A percentile compares a stretch with the other conserved stretches of the same genome.
Evolutionary conservation across 2,329 filamentous ascomycete species (phyloP).

Genomic region (Aurifilum marmelostoma): DNA sequence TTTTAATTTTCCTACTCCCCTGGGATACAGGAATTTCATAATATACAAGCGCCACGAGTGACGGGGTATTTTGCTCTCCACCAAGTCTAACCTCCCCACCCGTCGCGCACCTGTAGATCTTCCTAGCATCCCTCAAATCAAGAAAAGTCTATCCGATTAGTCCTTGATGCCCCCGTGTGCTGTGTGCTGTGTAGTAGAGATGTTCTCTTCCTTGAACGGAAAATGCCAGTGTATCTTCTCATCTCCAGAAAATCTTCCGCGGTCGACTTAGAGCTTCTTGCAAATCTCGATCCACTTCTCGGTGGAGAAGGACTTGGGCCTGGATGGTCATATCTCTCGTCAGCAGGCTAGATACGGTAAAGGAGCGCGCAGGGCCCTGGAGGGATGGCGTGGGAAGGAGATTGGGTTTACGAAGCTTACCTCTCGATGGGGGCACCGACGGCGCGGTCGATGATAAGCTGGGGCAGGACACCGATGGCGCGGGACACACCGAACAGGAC

Average conservation of each 20-base stretch:
- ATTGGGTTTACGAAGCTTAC: slow-evolving; percentile 34
- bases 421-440: slow-evolving; percentile 96
- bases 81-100: slow-evolving; percentile 26
- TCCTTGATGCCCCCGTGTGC: slow-evolving; percentile 34
- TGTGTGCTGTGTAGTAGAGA: slow-evolving; percentile 31
- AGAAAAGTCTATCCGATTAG: slow-evolving; percentile 30
- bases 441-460: slow-evolving; percentile 99
- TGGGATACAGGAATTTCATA: slow-evolving; percentile 17
- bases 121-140: slow-evolving; percentile 30
- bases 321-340: slow-evolving; percentile 28
- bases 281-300: slow-evolving; percentile 94
- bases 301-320: slow-evolving; percentile 97
- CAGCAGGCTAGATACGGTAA: slow-evolving; percentile 14
- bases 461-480: slow-evolving; percentile 96
- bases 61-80: slow-evolving; percentile 29
- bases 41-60: slow-evolving; percentile 29
- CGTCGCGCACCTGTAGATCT: slow-evolving; percentile 21
- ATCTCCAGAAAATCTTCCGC: slow-evolving; percentile 5
- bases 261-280: slow-evolving; percentile 76
- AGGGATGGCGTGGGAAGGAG: not conserved
- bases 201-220: slow-evolving; percentile 27
- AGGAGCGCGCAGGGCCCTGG: not conserved
- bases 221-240: slow-evolving; percentile 32
- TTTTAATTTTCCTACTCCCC: slow-evolving; percentile 9
- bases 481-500: slow-evolving; percentile 98